A percentile compares a stretch with the other conserved stretches of the same genome.
Conservation (phyloP, 1,284 basidiomycete genomes). For the Pyrrhoderma lamaoense region DNA sequence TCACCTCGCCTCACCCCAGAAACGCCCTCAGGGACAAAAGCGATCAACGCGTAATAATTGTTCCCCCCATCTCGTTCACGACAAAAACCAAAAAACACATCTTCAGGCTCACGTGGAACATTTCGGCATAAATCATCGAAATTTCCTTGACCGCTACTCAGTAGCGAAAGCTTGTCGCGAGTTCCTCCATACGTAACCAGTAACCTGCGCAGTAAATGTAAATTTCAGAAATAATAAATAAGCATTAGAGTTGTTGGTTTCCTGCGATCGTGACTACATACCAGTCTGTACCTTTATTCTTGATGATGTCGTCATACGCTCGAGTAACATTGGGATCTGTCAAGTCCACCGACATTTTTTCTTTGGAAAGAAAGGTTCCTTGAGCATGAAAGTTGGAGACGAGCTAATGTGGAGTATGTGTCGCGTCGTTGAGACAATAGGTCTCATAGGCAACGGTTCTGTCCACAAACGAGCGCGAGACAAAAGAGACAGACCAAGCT, state of each 20-base stretch:
- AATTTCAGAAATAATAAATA: neutral
- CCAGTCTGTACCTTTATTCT: slow-evolving; percentile 18
- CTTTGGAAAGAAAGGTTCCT: neutral
- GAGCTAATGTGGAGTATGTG: neutral
- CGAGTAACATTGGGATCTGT: slow-evolving; percentile 17
- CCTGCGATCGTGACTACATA: slow-evolving; percentile 1
- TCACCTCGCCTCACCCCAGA: slow-evolving; percentile 22
- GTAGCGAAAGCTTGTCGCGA: slow-evolving; percentile 19
- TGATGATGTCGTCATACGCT: slow-evolving; percentile 19
- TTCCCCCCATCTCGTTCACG: slow-evolving; percentile 19
- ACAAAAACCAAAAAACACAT: slow-evolving; percentile 22
- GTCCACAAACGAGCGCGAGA: neutral
- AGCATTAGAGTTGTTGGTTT: neutral
- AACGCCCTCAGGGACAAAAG: slow-evolving; percentile 20
- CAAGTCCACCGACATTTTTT: slow-evolving; percentile 18
- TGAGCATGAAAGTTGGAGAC: neutral
- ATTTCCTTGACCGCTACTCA: slow-evolving; percentile 19
- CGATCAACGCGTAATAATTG: slow-evolving; percentile 18
- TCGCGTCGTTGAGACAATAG: slow-evolving; percentile 1
- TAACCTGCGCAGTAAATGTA: slow-evolving; percentile 11
- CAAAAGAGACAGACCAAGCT: neutral
- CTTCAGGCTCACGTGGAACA: slow-evolving; percentile 14
- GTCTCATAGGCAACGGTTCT: neutral
- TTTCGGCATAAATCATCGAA: slow-evolving; percentile 17
- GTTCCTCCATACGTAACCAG: slow-evolving; percentile 19